These are phyloP conservation scores for Sporothrix variecibatus DNA, from an alignment of 2,329 filamentous ascomycete genomes.

Conservation along the genomic window DNA sequence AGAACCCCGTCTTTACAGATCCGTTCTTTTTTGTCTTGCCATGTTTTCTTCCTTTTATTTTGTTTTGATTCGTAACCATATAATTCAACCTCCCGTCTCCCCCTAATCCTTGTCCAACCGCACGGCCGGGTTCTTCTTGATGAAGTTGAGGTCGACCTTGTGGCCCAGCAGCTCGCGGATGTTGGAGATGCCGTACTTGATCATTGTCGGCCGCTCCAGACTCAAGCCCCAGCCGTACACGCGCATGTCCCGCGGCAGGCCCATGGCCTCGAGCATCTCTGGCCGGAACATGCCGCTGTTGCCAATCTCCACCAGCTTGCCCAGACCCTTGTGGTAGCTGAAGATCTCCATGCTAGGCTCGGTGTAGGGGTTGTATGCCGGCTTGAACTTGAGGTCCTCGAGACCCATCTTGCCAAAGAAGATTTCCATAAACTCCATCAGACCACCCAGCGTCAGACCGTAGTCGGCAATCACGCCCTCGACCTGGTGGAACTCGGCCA, in stretches of 20 bases:
- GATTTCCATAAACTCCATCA: slow-evolving; percentile 65
- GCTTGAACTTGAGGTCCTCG: slow-evolving; percentile 83
- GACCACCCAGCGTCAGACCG: slow-evolving; percentile 82
- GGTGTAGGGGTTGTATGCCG: slow-evolving; percentile 89
- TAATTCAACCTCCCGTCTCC: background rate
- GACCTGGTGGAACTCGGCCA: slow-evolving; percentile 98
- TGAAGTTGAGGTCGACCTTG: slow-evolving; percentile 92
- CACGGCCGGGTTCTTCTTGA: slow-evolving; percentile 88
- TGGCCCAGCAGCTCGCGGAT: slow-evolving; percentile 91
- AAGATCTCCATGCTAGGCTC: slow-evolving; percentile 99
- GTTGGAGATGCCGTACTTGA: slow-evolving; percentile 87
- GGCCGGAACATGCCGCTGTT: slow-evolving; percentile 99
- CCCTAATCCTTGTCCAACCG: slow-evolving; percentile 78
- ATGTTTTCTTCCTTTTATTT: background rate
- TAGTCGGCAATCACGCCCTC: slow-evolving; percentile 99
- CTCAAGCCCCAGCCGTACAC: slow-evolving; percentile 94
- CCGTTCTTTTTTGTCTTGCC: slow-evolving; percentile 3
- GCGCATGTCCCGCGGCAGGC: slow-evolving; percentile 77
- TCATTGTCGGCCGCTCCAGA: slow-evolving; percentile 96
- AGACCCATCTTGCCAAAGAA: slow-evolving; percentile 97
- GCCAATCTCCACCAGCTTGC: slow-evolving; percentile 94
- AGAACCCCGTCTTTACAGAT: background rate
- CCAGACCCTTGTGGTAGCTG: slow-evolving; percentile 84
- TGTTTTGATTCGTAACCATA: background rate
- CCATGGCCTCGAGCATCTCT: slow-evolving; percentile 96